Evolutionary conservation across 495 filamentous ascomycete species (phyloP).

Genomic region (Aspergillus sclerotioniger): DNA sequence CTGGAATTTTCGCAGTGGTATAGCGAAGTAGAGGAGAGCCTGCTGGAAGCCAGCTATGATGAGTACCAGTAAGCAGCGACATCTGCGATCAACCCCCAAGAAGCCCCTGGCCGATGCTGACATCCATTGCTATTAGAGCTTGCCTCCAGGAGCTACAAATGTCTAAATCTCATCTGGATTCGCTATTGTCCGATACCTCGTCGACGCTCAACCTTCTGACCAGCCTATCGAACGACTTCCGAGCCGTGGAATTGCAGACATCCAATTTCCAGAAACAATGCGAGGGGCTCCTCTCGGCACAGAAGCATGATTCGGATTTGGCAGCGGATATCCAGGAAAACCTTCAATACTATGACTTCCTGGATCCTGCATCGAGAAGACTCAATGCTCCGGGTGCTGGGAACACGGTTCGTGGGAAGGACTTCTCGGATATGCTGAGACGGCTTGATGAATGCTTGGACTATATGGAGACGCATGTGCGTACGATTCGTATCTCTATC

Average conservation of each 20-base stretch:
- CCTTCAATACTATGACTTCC: conserved; percentile 84
- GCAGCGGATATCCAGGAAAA: conserved; percentile 81
- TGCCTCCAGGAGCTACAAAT: conserved; percentile 77
- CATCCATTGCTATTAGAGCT: conserved; percentile 43
- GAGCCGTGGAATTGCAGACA: conserved; percentile 82
- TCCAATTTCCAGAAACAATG: conserved; percentile 88
- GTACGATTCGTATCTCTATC: conserved; percentile 24
- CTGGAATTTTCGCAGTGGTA: conserved; percentile 64
- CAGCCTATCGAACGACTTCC: conserved; percentile 77
- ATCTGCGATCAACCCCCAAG: neutral
- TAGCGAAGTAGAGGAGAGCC: conserved; percentile 57
- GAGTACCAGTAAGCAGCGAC: conserved; percentile 69
- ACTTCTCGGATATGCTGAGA: conserved; percentile 79
- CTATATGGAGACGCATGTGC: conserved; percentile 81
- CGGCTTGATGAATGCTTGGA: conserved; percentile 85
- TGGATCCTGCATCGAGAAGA: conserved; percentile 84
- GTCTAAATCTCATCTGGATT: conserved; percentile 74
- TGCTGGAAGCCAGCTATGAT: conserved; percentile 78
- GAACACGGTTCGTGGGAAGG: conserved; percentile 73
- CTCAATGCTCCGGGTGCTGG: conserved; percentile 90
- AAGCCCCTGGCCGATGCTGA: conserved; percentile 11
- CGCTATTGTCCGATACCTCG: conserved; percentile 73
- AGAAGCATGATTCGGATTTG: conserved; percentile 70
- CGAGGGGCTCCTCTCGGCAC: conserved; percentile 76
- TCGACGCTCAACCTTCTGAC: conserved; percentile 70